Percentiles rank a stretch among this genome's conserved stretches.
phyloP scores from a whole-genome alignment of 768 basidiomycete species.

The Leucocoprinus leucothites region DNA sequence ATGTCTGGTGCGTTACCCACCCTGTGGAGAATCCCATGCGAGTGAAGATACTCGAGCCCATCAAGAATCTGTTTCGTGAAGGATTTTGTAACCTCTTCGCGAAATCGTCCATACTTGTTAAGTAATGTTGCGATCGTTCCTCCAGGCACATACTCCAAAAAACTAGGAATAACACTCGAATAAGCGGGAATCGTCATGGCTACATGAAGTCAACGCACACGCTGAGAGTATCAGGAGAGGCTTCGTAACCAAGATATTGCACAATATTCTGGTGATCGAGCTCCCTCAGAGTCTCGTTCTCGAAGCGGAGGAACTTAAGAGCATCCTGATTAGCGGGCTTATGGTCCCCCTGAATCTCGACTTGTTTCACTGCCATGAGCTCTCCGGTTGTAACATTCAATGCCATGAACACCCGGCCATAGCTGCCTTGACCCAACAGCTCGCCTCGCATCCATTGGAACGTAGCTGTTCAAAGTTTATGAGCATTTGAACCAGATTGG shows the following conservation, averaged over 20 bases:
- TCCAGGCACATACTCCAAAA: slow-evolving; percentile 94
- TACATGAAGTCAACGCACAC: slow-evolving; percentile 50
- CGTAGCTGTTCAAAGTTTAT: slow-evolving; percentile 37
- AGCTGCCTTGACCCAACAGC: slow-evolving; percentile 91
- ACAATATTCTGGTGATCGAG: slow-evolving; percentile 92
- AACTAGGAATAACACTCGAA: slow-evolving; percentile 42
- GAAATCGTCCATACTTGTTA: slow-evolving; percentile 76
- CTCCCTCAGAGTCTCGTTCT: slow-evolving; percentile 83
- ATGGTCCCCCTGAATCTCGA: slow-evolving; percentile 71
- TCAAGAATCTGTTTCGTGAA: slow-evolving; percentile 85
- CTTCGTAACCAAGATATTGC: slow-evolving; percentile 87
- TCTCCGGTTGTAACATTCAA: slow-evolving; percentile 89
- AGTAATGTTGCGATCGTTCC: slow-evolving; percentile 85
- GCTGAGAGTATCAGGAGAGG: slow-evolving; percentile 68
- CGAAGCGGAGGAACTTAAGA: slow-evolving; percentile 79
- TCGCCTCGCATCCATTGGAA: slow-evolving; percentile 95
- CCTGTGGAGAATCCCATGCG: slow-evolving; percentile 80
- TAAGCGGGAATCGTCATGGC: background rate
- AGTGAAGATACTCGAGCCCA: slow-evolving; percentile 87
- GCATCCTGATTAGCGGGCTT: slow-evolving; percentile 63
- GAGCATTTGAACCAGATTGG: background rate
- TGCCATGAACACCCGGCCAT: slow-evolving; percentile 88
- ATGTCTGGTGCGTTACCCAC: slow-evolving; percentile 32
- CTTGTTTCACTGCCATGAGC: slow-evolving; percentile 96
- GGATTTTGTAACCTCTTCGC: slow-evolving; percentile 79